phyloP scores from a whole-genome alignment of 2,329 filamentous ascomycete species.

The Fusarium sp. region DNA sequence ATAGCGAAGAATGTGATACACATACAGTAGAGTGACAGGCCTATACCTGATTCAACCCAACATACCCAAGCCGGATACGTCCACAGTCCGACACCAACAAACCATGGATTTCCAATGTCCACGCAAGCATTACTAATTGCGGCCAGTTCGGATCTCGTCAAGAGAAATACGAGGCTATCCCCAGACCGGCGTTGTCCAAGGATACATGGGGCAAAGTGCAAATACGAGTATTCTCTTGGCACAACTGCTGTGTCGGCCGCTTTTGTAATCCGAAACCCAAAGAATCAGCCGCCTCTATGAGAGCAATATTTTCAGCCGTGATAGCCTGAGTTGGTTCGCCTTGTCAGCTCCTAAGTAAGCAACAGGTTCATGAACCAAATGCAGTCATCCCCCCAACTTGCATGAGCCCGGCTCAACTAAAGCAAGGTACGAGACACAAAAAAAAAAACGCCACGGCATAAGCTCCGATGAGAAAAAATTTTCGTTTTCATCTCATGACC shows the following conservation, averaged over 20 bases:
- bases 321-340: neutral
- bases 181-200: neutral
- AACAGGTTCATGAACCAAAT: neutral
- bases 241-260: neutral
- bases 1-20: neutral
- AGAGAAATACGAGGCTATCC: neutral
- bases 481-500: constrained; percentile 26
- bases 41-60: neutral
- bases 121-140: neutral
- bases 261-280: neutral
- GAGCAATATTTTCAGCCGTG: too few relatives aligned
- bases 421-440: constrained; percentile 26
- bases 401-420: constrained; percentile 13
- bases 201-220: neutral
- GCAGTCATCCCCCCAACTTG: neutral
- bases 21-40: neutral
- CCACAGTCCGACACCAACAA: neutral
- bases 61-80: neutral
- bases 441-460: neutral
- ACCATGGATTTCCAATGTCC: neutral
- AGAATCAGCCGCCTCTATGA: too few relatives aligned
- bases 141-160: neutral
- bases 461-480: neutral
- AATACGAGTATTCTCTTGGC: neutral
- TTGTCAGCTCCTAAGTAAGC: neutral